A percentile compares a stretch with the other conserved stretches of the same genome.
Conservation (phyloP, 192 early-diverging fungal genomes). For the Pecoramyces ruminantium region DNA sequence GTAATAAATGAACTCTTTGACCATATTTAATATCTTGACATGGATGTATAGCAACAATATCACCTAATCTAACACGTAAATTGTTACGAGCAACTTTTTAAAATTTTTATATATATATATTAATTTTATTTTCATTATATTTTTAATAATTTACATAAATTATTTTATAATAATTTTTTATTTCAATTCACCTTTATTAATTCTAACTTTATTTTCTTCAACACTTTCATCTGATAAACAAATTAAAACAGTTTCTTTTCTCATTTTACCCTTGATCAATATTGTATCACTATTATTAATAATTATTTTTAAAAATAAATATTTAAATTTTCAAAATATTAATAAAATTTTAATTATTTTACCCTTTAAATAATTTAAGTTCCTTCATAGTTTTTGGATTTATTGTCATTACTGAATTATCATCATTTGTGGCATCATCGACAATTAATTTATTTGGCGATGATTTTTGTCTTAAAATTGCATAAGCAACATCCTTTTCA, state of each 20-base stretch:
- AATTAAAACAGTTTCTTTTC: slow-evolving; percentile 89
- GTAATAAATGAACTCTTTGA: slow-evolving; percentile 87
- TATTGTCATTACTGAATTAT: slow-evolving; percentile 87
- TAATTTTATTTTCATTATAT: too few species aligned
- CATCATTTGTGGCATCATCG: slow-evolving; percentile 90
- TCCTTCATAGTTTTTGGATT: slow-evolving; percentile 83
- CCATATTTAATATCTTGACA: slow-evolving; percentile 96
- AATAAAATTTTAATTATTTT: background rate
- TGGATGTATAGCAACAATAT: slow-evolving; percentile 88
- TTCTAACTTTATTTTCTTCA: slow-evolving; percentile 79
- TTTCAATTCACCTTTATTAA: slow-evolving; percentile 57
- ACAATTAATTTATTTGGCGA: slow-evolving; percentile 98
- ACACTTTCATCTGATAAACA: slow-evolving; percentile 80
- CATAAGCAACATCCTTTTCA: slow-evolving; percentile 76
- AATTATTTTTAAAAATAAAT: too few species aligned
- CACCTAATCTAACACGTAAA: slow-evolving; percentile 84
- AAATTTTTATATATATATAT: too few species aligned
- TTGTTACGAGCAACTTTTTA: slow-evolving; percentile 79
- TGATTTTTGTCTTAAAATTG: slow-evolving; percentile 86
- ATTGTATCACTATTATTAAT: slow-evolving; percentile 67
- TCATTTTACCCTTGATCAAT: slow-evolving; percentile 94
- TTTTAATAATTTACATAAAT: too few species aligned
- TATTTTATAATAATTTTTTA: too few species aligned
- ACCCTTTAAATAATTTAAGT: slow-evolving; percentile 72
- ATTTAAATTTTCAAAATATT: too few species aligned